Evolutionary conservation across 1,284 basidiomycete species (phyloP).

Genomic region (Retiboletus flavoniger): DNA sequence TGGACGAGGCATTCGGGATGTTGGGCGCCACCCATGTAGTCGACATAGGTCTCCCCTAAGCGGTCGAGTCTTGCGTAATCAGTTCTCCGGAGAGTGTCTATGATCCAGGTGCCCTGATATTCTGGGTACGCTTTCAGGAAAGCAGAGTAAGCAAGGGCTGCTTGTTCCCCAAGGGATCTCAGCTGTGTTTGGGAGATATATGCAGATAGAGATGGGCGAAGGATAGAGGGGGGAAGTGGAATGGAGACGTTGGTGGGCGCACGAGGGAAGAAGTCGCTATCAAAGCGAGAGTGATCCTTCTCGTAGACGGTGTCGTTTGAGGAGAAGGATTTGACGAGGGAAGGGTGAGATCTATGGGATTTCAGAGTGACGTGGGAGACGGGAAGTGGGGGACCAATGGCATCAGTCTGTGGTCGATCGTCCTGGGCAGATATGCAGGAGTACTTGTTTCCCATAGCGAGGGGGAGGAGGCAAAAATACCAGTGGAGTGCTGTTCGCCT

Average conservation of each 20-base stretch:
- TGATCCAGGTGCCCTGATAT: constrained; percentile 60
- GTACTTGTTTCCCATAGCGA: constrained; percentile 46
- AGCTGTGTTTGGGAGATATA: constrained; percentile 31
- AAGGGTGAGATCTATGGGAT: constrained; percentile 38
- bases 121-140: constrained; percentile 50
- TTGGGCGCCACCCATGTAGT: constrained; percentile 78
- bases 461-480: background rate
- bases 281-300: constrained; percentile 25
- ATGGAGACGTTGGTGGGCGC: background rate
- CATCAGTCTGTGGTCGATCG: constrained; percentile 20
- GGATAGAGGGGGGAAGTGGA: background rate
- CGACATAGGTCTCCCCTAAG: constrained; percentile 69
- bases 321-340: constrained; percentile 32
- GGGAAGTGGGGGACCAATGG: constrained; percentile 26
- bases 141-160: constrained; percentile 35
- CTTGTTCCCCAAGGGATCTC: constrained; percentile 28
- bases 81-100: constrained; percentile 68
- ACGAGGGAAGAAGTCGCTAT: constrained; percentile 14
- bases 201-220: constrained; percentile 20
- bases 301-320: constrained; percentile 36
- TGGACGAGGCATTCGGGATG: constrained; percentile 74
- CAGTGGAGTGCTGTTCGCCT: background rate
- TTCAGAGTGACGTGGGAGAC: constrained; percentile 40
- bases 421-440: constrained; percentile 25
- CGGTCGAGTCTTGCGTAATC: constrained; percentile 66